Percentiles rank a stretch among this genome's conserved stretches.
Conservation (phyloP, 139 green algal genomes). For the Nannochloris sp. region DNA sequence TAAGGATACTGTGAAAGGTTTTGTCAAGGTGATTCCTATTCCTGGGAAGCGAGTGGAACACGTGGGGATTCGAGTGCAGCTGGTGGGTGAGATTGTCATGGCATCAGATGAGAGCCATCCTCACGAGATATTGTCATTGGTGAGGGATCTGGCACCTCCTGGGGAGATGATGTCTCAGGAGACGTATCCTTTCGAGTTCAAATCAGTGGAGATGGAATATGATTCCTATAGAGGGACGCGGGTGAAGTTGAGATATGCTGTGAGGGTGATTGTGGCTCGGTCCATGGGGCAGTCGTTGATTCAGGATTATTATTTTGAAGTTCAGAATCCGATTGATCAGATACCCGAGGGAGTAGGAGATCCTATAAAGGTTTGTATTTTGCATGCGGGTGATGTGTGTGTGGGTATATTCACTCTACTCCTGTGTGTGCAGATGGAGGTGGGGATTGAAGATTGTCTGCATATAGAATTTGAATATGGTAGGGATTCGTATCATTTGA, state of each 20-base stretch:
- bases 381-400: not conserved
- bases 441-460: slow-evolving; percentile 99
- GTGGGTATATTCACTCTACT: slow-evolving; percentile 27
- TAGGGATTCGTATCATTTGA: slow-evolving; percentile 76
- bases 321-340: slow-evolving; percentile 52
- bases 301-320: slow-evolving; percentile 83
- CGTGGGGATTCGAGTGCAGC: slow-evolving; percentile 87
- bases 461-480: slow-evolving; percentile 99
- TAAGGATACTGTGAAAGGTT: slow-evolving; percentile 58
- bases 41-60: slow-evolving; percentile 89
- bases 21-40: slow-evolving; percentile 48
- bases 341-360: not conserved
- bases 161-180: slow-evolving; percentile 70
- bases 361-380: not conserved
- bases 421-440: slow-evolving; percentile 78
- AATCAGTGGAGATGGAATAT: slow-evolving; percentile 92
- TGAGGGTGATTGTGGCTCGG: slow-evolving; percentile 75
- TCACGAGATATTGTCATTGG: slow-evolving; percentile 86
- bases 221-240: slow-evolving; percentile 87
- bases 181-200: slow-evolving; percentile 88
- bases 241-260: slow-evolving; percentile 54
- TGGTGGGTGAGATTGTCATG: slow-evolving; percentile 94
- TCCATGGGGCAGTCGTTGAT: slow-evolving; percentile 64
- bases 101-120: slow-evolving; percentile 66
- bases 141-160: slow-evolving; percentile 62